phyloP scores from a whole-genome alignment of 257 asterid species.

The Buddleja alternifolia region DNA sequence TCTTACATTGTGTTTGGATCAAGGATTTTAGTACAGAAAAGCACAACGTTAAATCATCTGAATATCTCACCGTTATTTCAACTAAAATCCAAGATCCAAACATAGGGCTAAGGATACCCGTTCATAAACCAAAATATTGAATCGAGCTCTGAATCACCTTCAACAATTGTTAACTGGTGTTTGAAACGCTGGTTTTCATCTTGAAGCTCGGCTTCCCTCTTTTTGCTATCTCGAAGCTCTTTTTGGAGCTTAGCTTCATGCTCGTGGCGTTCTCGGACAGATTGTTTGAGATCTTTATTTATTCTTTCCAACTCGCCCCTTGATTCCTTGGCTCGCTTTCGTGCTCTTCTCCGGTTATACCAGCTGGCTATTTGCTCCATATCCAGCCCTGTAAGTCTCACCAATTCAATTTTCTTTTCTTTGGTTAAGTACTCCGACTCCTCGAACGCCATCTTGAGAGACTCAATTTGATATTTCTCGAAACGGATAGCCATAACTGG shows the following conservation, averaged over 20 bases:
- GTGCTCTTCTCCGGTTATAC: conserved; percentile 25
- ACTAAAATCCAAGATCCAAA: no score
- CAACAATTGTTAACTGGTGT: neutral
- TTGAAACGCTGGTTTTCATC: conserved; percentile 26
- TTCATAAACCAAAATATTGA: neutral
- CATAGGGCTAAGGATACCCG: no score
- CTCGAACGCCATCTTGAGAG: conserved; percentile 28
- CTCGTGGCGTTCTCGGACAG: neutral
- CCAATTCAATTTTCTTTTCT: conserved; percentile 26
- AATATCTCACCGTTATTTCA: no score
- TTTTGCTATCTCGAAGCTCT: conserved; percentile 24
- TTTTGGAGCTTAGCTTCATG: conserved; percentile 18
- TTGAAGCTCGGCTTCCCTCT: conserved; percentile 23
- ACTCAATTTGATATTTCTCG: conserved; percentile 6
- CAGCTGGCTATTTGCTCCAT: conserved; percentile 38
- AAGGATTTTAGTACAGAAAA: no score
- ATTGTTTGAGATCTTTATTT: conserved; percentile 22
- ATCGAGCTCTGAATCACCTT: conserved; percentile 18
- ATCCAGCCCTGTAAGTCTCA: conserved; percentile 36
- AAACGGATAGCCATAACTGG: conserved; percentile 30
- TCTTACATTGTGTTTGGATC: no score
- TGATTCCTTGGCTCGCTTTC: conserved; percentile 20
- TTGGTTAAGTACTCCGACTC: conserved; percentile 27
- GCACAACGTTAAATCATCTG: no score
- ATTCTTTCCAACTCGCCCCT: conserved; percentile 15